A percentile compares a stretch with the other conserved stretches of the same genome.
Conservation (phyloP, 2,329 filamentous ascomycete genomes). For the Ophiobolus disseminans region DNA sequence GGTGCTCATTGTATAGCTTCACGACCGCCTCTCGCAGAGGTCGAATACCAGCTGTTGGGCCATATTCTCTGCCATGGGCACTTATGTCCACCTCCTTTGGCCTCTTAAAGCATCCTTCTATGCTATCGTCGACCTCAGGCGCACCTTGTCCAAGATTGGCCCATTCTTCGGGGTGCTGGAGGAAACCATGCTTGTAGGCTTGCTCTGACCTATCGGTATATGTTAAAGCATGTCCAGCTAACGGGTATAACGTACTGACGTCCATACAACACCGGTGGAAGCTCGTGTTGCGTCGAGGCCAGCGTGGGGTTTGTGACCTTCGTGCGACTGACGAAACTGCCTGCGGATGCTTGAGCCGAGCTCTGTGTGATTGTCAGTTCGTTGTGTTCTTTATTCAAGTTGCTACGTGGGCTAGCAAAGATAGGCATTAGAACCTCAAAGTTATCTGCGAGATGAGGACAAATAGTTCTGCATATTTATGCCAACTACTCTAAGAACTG, state of each 20-base stretch:
- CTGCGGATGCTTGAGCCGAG: slow-evolving; percentile 82
- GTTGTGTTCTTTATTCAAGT: neutral
- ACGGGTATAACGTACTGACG: no score
- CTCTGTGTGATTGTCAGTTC: slow-evolving; percentile 62
- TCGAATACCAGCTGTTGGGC: slow-evolving; percentile 93
- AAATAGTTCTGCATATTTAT: no score
- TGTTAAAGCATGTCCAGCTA: no score
- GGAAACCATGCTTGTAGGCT: slow-evolving; percentile 86
- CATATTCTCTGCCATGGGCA: slow-evolving; percentile 82
- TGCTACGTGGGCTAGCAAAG: no score
- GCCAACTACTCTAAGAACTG: no score
- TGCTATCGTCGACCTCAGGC: slow-evolving; percentile 92
- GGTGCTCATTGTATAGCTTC: slow-evolving; percentile 89
- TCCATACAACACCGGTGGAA: slow-evolving; percentile 97
- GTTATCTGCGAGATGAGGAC: no score
- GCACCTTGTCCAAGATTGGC: slow-evolving; percentile 94
- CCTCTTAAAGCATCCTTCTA: slow-evolving; percentile 84
- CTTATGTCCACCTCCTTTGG: slow-evolving; percentile 80
- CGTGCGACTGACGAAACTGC: slow-evolving; percentile 87
- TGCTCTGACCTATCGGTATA: no score
- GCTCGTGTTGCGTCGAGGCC: slow-evolving; percentile 87
- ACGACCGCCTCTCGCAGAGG: slow-evolving; percentile 88
- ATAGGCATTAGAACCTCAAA: no score
- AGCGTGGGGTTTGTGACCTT: slow-evolving; percentile 88
- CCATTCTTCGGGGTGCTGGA: slow-evolving; percentile 82